Conservation (phyloP, 768 basidiomycete genomes). For the Agaricus blazei region DNA sequence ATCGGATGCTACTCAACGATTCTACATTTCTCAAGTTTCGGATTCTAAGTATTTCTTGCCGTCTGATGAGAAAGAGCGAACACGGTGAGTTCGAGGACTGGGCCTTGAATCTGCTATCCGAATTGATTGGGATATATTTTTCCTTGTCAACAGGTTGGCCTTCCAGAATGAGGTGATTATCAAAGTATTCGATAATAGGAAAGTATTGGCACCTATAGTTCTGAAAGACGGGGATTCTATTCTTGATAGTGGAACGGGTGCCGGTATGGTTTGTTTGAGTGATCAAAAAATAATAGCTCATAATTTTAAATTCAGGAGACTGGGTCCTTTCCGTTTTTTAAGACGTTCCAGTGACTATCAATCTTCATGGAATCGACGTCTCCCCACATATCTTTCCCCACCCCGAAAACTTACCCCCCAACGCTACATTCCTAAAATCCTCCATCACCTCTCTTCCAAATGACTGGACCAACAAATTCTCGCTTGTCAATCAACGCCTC, state of each 20-base stretch:
- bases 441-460: conserved; percentile 8
- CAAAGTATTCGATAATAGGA: conserved; percentile 1
- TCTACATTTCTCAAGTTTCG: no score
- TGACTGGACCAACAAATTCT: conserved; percentile 6
- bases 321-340: conserved; percentile 17
- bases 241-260: conserved; percentile 11
- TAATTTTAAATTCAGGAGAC: conserved; percentile 10
- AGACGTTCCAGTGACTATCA: conserved; percentile 1
- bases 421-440: conserved; percentile 1
- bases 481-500: conserved; percentile 10
- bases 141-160: not conserved
- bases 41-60: not conserved
- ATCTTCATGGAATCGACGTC: conserved; percentile 17
- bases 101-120: not conserved
- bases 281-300: not conserved
- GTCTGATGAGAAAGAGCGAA: conserved; percentile 2
- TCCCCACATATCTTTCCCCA: conserved; percentile 17
- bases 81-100: not conserved
- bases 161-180: not conserved
- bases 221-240: conserved; percentile 4
- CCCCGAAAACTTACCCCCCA: not conserved
- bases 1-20: no score
- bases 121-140: not conserved
- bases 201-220: conserved; percentile 6
- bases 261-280: not conserved